These are phyloP conservation scores for Alloteropsis angusta DNA, from an alignment of 202 grass and related monocot genomes.

Conservation along the genomic window DNA sequence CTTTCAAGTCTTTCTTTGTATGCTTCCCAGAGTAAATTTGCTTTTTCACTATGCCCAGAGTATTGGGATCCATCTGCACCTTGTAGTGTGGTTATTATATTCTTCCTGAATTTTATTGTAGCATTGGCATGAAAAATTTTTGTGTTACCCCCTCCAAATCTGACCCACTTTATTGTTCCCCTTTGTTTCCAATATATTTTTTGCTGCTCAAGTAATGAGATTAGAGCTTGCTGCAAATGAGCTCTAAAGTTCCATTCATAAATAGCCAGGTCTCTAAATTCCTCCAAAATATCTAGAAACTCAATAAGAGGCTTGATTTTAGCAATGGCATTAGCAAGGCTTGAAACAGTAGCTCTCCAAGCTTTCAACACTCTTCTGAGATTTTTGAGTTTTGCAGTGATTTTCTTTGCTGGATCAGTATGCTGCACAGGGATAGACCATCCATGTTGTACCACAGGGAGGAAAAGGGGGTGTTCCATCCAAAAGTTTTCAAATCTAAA, in stretches of 20 bases:
- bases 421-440: background rate
- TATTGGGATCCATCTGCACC: no score
- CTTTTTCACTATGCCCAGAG: no score
- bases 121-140: background rate
- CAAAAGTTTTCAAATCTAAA: background rate
- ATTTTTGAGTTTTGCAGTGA: background rate
- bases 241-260: background rate
- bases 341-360: accelerated
- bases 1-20: background rate
- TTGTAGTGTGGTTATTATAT: accelerated
- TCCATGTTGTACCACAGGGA: background rate
- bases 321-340: accelerated
- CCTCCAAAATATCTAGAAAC: background rate
- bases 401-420: background rate
- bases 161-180: background rate
- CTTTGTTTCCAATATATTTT: background rate
- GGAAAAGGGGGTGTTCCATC: background rate
- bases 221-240: accelerated
- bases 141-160: background rate
- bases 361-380: background rate
- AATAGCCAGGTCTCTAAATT: accelerated
- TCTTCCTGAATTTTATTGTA: background rate
- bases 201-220: accelerated
- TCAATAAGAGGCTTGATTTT: background rate
- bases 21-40: background rate